These are phyloP conservation scores for Nemania diffusa DNA, from an alignment of 2,329 filamentous ascomycete genomes.

Conservation along the genomic window DNA sequence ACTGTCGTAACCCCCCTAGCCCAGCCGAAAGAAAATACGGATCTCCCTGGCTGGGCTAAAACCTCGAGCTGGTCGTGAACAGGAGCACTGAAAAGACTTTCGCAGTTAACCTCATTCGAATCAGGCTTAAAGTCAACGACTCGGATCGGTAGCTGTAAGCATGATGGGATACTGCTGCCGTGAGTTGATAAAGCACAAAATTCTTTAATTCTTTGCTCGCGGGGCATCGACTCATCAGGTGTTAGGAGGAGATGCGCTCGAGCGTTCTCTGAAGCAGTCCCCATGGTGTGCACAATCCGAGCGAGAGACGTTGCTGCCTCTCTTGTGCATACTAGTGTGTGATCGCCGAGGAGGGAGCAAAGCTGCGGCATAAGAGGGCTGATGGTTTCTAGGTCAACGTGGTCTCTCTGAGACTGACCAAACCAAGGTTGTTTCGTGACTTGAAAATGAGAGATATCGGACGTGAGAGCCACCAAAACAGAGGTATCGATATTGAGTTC, in stretches of 20 bases:
- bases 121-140: conserved; percentile 55
- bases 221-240: conserved; percentile 39
- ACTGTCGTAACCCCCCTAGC: conserved; percentile 70
- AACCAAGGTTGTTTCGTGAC: conserved; percentile 53
- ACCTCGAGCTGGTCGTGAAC: conserved; percentile 53
- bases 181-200: conserved; percentile 54
- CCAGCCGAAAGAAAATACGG: conserved; percentile 81
- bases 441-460: conserved; percentile 73
- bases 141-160: conserved; percentile 65
- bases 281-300: conserved; percentile 73
- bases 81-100: conserved; percentile 22
- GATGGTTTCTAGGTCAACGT: conserved; percentile 72
- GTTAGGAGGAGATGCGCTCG: conserved; percentile 69
- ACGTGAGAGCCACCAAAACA: conserved; percentile 76
- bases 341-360: conserved; percentile 68
- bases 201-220: conserved; percentile 42
- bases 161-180: conserved; percentile 47
- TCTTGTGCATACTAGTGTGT: conserved; percentile 71
- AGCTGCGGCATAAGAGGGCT: conserved; percentile 69
- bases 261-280: conserved; percentile 67
- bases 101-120: conserved; percentile 51
- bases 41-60: conserved; percentile 63
- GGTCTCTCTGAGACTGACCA: conserved; percentile 69
- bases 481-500: conserved; percentile 72
- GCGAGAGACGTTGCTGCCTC: conserved; percentile 73